Base-by-base conservation (phyloP, 257 asterid genomes). In the Oldenlandia corymbosa region DNA sequence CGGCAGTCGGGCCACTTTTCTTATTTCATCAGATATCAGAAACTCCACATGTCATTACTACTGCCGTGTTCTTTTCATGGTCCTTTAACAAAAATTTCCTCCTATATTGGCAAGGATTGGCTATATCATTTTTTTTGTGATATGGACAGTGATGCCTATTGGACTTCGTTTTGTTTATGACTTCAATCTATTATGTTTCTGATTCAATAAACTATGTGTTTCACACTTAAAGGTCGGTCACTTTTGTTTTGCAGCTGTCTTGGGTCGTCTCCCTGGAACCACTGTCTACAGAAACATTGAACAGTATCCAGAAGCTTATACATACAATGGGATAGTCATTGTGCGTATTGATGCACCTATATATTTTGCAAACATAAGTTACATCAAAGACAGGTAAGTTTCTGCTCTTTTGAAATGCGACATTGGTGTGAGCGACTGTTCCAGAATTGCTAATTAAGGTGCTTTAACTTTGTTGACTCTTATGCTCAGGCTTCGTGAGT, bases 231-330 rank as follows among this genome's bases (percentile, higher is more conserved):
- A 20, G 17, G 14, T 12, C 42, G 67, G 57, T 27, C 20, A 47
- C 31, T 21, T 30, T 24, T 75, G 39, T 62, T 62, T 63, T 66
- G 78, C 93, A 92, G 99, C 99, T 76, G 80, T 80, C 73, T 83
- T 92, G 84, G 97, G 99, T 26, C 96, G 99, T 56, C 84, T 92
- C 72, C 99, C 99, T 71, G 99, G 97, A 42, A 92, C 99, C 39
- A 92, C 99, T 28, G 79, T 92, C 55, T 92, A 92, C 48, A 81
- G 99, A 80, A 92, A 92, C 74, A 73, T 75, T 66, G 86, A 85
- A 74, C 99, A 92, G 76, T 92, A 92, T 76, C 99, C 99, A 30
- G 99, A 92, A 77, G 91, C 99, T 54, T 87, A 87, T 80, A 87
- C 96, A 59, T 92, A 87, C 79, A 89, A 92, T 0, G 99, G 99